Conservation (phyloP, 140 eudicot genomes). For the Bidens hawaiensis region DNA sequence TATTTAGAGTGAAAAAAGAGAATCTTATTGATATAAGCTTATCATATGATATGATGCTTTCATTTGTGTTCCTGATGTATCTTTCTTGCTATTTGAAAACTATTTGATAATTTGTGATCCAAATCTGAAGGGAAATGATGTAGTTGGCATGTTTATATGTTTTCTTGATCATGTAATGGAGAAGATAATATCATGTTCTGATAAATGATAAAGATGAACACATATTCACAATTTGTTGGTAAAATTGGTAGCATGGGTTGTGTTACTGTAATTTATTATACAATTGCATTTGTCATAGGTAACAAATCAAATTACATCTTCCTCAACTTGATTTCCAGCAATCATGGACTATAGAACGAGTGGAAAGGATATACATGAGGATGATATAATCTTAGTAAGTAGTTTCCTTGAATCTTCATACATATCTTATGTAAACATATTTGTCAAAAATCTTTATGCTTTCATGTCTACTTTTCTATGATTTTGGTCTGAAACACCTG, state of each 20-base stretch:
- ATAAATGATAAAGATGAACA: background rate
- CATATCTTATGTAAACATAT: background rate
- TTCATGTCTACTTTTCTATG: background rate
- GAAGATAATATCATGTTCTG: too few relatives aligned
- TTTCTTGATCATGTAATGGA: background rate
- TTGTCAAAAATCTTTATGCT: background rate
- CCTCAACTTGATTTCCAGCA: conserved; percentile 77
- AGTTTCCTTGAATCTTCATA: conserved; percentile 5
- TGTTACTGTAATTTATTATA: conserved; percentile 19
- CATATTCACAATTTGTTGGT: background rate
- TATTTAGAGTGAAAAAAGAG: too few relatives aligned
- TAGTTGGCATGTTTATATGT: conserved; percentile 10
- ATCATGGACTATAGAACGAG: conserved; percentile 76
- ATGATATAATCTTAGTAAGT: conserved; percentile 84
- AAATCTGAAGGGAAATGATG: background rate
- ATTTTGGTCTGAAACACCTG: background rate
- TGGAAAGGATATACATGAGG: conserved; percentile 72
- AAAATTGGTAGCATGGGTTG: conserved; percentile 16
- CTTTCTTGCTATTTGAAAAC: conserved; percentile 3
- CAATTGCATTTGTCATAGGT: conserved; percentile 34
- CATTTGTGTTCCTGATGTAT: background rate
- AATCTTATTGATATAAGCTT: too few relatives aligned
- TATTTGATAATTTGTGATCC: background rate
- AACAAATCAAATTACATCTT: conserved; percentile 42
- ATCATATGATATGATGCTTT: conserved; percentile 10